A percentile compares a stretch with the other conserved stretches of the same genome.
Conservation (phyloP, 257 asterid genomes). For the Solanum acaule region DNA sequence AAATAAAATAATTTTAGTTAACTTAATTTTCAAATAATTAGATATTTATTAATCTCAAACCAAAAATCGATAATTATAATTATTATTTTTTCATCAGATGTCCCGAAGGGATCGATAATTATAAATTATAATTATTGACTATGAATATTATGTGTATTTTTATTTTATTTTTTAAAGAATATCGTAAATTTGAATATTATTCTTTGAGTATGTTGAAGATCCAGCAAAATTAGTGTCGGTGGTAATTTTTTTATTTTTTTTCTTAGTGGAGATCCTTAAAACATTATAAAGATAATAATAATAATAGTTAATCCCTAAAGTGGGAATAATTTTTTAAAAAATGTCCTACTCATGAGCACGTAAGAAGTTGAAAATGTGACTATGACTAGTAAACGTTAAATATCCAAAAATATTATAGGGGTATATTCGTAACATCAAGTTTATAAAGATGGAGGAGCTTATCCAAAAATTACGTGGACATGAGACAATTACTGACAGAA, state of each 20-base stretch:
- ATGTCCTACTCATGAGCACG: not conserved
- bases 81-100: too few relatives aligned
- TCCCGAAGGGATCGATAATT: too few relatives aligned
- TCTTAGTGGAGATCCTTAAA: not conserved
- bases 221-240: not conserved
- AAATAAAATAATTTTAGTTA: not conserved
- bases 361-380: not conserved
- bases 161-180: not conserved
- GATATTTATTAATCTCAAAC: not conserved
- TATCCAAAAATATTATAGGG: not conserved
- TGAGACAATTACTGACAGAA: not conserved
- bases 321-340: not conserved
- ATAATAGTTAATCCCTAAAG: too few relatives aligned
- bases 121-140: too few relatives aligned
- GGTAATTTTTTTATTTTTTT: not conserved
- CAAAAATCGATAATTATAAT: not conserved
- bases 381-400: not conserved
- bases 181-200: not conserved
- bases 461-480: slow-evolving; percentile 1
- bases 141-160: not conserved
- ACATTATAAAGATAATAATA: not conserved
- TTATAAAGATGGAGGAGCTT: not conserved
- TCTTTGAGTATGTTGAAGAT: not conserved
- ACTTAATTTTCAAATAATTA: too few relatives aligned
- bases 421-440: not conserved